Conservation (phyloP, 495 filamentous ascomycete genomes). For the Aspergillus kassunensis region DNA sequence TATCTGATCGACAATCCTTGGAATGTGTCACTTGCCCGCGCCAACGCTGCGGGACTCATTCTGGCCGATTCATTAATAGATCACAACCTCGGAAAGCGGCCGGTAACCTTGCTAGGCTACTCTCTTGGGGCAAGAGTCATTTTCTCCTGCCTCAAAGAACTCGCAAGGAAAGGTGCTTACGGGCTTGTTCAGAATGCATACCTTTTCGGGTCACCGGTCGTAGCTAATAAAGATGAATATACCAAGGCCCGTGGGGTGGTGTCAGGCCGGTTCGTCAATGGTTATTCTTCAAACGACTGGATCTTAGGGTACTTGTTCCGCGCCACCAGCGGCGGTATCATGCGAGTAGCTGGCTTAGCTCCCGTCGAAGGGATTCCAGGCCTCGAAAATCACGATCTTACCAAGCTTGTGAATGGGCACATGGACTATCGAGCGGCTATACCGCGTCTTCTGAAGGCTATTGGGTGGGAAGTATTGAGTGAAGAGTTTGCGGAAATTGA, state of each 20-base stretch:
- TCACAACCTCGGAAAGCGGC: slow-evolving; percentile 83
- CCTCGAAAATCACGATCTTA: slow-evolving; percentile 87
- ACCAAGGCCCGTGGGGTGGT: slow-evolving; percentile 75
- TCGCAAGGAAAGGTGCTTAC: slow-evolving; percentile 80
- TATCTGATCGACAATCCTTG: slow-evolving; percentile 99
- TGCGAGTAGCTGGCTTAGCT: slow-evolving; percentile 84
- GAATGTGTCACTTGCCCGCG: slow-evolving; percentile 89
- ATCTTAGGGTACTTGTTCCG: slow-evolving; percentile 97
- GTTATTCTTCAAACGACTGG: slow-evolving; percentile 94
- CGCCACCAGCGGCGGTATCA: slow-evolving; percentile 86
- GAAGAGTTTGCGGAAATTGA: slow-evolving; percentile 98
- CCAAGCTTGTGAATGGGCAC: slow-evolving; percentile 81
- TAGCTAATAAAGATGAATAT: slow-evolving; percentile 91
- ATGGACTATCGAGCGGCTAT: slow-evolving; percentile 96
- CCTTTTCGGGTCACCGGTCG: slow-evolving; percentile 86
- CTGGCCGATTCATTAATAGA: slow-evolving; percentile 92
- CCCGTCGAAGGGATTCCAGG: slow-evolving; percentile 71
- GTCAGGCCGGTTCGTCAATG: slow-evolving; percentile 88
- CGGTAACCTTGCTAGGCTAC: slow-evolving; percentile 94
- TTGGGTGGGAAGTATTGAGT: slow-evolving; percentile 84
- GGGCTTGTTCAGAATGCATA: slow-evolving; percentile 95
- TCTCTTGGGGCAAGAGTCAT: slow-evolving; percentile 91
- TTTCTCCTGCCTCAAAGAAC: slow-evolving; percentile 84
- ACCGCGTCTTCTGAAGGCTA: slow-evolving; percentile 76
- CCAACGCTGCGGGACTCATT: slow-evolving; percentile 84